phyloP scores from a whole-genome alignment of 371 early-diverging fungal species.

The Lichtheimia corymbifera region DNA sequence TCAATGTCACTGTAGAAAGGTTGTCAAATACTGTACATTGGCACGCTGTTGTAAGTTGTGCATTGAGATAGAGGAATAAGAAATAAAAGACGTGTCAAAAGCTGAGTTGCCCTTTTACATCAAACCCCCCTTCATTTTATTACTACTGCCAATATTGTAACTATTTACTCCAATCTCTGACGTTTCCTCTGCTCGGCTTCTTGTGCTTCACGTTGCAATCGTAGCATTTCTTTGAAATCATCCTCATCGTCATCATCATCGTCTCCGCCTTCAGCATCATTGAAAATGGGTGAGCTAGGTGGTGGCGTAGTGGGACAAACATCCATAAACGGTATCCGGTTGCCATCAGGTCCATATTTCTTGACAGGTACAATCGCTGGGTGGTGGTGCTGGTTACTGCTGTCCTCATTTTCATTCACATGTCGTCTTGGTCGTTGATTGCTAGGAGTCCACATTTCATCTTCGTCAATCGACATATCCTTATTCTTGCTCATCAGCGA shows the following conservation, averaged over 20 bases:
- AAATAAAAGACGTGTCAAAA: constrained; percentile 6
- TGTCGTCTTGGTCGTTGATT: not conserved
- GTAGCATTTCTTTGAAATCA: not conserved
- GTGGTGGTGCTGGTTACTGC: not conserved
- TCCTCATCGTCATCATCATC: not conserved
- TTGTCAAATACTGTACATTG: constrained; percentile 40
- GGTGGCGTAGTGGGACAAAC: not conserved
- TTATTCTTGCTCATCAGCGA: constrained; percentile 3
- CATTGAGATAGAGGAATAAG: constrained; percentile 33
- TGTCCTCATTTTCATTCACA: constrained; percentile 1
- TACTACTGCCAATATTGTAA: too few relatives aligned
- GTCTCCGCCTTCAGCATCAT: not conserved
- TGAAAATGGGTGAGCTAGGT: not conserved
- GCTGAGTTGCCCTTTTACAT: not conserved
- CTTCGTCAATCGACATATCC: constrained; percentile 6
- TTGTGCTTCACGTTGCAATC: not conserved
- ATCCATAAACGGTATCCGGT: constrained; percentile 1
- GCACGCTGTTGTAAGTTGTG: constrained; percentile 60
- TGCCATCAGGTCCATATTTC: not conserved
- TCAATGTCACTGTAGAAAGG: not conserved
- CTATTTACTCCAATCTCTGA: not conserved
- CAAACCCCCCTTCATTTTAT: not conserved
- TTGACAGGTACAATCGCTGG: not conserved
- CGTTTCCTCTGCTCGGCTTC: not conserved
- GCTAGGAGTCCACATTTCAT: not conserved